phyloP scores from a whole-genome alignment of 257 asterid species.

The Jacaranda copaia region DNA sequence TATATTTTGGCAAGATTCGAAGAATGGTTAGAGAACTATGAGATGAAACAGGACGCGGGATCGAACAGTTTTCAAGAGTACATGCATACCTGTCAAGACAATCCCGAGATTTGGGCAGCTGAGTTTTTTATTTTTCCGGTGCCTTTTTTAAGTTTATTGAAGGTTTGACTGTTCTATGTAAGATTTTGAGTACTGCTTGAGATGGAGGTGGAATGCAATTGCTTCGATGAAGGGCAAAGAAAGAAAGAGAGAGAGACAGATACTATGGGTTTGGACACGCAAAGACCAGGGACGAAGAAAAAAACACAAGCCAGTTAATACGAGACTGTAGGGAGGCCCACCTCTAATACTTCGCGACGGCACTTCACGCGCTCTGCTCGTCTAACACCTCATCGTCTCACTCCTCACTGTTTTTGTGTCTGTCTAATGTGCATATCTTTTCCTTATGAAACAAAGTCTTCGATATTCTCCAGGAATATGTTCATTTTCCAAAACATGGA shows the following conservation, averaged over 20 bases:
- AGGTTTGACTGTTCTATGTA: conserved; percentile 39
- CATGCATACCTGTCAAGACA: conserved; percentile 47
- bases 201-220: conserved; percentile 41
- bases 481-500: too few species aligned
- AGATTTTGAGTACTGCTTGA: conserved; percentile 24
- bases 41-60: conserved; percentile 37
- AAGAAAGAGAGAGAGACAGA: conserved; percentile 18
- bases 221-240: conserved; percentile 59
- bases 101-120: conserved; percentile 42
- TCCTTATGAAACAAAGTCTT: too few species aligned
- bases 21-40: not conserved
- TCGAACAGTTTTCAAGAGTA: conserved; percentile 28
- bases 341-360: not conserved
- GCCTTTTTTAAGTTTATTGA: conserved; percentile 15
- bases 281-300: conserved; percentile 34
- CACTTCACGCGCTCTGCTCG: conserved; percentile 35
- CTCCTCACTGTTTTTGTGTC: too few species aligned
- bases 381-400: conserved; percentile 22
- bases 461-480: too few species aligned
- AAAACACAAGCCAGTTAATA: conserved; percentile 42
- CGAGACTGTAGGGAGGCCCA: conserved; percentile 58
- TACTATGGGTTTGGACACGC: conserved; percentile 65
- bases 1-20: conserved; percentile 16
- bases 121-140: conserved; percentile 7
- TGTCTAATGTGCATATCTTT: too few species aligned